Base-by-base conservation (phyloP, 148 eudicot species). In the Suaeda aralocaspica region DNA sequence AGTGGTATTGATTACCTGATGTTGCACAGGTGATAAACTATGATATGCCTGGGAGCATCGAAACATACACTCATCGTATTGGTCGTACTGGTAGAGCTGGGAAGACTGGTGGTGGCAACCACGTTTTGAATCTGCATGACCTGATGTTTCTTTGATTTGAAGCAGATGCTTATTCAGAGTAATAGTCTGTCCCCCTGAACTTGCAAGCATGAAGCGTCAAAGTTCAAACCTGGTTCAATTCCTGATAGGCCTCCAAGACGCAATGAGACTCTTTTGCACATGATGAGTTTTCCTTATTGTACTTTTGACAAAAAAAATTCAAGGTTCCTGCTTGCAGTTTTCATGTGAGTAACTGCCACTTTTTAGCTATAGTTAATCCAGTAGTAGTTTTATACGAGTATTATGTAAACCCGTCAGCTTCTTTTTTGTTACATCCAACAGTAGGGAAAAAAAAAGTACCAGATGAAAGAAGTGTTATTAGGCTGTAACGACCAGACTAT, bases 141-240 rank as follows among this genome's bases (percentile, higher is more conserved):
- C 88, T 14, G 87, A 88, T 13, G 97, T 91, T 88, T 91, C 72
- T 91, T 80, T 73, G 91, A 88, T 73, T 85, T 88, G 59, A 88
- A 91, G 83, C 89, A 85, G 76, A 88, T 91, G 91, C 82, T 91
- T 36, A 67, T 72, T 50, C 89, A 88, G 80, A 91, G 90, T 76
- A 87, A 85, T 66, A 91, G 88, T 75, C 83, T 9, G 94, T 91
- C 97, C 97, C 0, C 90, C 92, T 30, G 94, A 91, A 76, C 87
- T 91, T 69, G 87, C 87, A 19, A 87, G 65, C 97, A 91, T 13
- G 94, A 88, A 73, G 82, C 87, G 21, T 79, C 89, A 1, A 86
- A 83, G 25, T 86, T 86, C 59, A 86, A 86, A 71, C 89, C 87
- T 39, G 89, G 89, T 36, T 59, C 79, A 34, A 64, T 86, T 66